These are phyloP conservation scores for Myxozyma kluyveri DNA, from an alignment of 805 yeast genomes.

Conservation along the genomic window DNA sequence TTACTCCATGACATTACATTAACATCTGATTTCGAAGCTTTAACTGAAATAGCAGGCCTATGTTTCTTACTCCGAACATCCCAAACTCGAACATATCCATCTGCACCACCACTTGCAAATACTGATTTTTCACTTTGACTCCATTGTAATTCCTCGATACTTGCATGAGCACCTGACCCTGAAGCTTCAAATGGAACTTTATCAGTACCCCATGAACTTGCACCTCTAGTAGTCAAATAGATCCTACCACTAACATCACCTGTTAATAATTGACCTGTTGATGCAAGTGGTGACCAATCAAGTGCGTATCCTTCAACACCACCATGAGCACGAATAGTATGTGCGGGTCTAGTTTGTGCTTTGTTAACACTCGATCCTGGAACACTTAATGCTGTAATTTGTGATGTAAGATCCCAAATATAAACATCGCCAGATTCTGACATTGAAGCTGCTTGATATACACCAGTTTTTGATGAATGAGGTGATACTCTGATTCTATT, in stretches of 20 bases:
- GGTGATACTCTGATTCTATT: slow-evolving; percentile 87
- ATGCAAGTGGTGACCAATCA: slow-evolving; percentile 90
- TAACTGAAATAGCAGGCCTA: slow-evolving; percentile 81
- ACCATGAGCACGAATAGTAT: slow-evolving; percentile 82
- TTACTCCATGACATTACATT: slow-evolving; percentile 96
- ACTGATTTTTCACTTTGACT: slow-evolving; percentile 88
- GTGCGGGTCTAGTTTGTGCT: slow-evolving; percentile 70
- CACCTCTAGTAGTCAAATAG: slow-evolving; percentile 71
- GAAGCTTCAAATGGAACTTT: slow-evolving; percentile 61
- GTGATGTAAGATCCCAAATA: slow-evolving; percentile 78
- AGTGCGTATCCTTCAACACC: slow-evolving; percentile 96
- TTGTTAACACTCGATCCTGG: slow-evolving; percentile 86
- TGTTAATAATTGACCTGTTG: slow-evolving; percentile 69
- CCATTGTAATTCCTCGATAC: slow-evolving; percentile 96
- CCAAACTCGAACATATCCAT: slow-evolving; percentile 92
- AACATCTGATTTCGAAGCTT: slow-evolving; percentile 78
- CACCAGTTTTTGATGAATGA: slow-evolving; percentile 67
- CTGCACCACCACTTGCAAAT: slow-evolving; percentile 91
- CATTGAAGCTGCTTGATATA: slow-evolving; percentile 83
- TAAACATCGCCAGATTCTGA: slow-evolving; percentile 86
- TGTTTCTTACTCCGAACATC: slow-evolving; percentile 92
- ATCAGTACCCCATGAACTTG: slow-evolving; percentile 80
- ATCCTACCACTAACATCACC: slow-evolving; percentile 90
- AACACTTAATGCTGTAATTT: slow-evolving; percentile 75
- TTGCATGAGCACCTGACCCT: slow-evolving; percentile 55